These are phyloP conservation scores for Prunus dulcis DNA, from an alignment of 306 rosid genomes.

Conservation along the genomic window DNA sequence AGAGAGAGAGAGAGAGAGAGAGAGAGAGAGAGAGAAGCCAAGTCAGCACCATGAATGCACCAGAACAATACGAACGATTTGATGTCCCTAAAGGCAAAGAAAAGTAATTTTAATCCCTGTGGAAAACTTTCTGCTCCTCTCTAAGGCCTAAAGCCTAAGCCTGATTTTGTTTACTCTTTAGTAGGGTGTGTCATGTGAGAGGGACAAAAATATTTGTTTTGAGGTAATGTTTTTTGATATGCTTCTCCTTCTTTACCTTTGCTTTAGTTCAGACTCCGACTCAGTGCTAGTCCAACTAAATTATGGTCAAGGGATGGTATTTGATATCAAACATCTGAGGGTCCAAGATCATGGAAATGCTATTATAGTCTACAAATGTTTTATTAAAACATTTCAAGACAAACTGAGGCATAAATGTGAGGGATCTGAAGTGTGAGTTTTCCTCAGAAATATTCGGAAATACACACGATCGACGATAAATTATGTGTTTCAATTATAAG, in stretches of 20 bases:
- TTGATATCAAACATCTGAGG: neutral
- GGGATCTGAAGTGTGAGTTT: neutral
- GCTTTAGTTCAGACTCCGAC: neutral
- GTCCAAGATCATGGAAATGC: neutral
- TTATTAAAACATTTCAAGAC: neutral
- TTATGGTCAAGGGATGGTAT: neutral
- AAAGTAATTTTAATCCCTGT: conserved; percentile 36
- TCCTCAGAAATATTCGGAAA: neutral
- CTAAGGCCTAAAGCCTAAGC: neutral
- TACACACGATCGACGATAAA: neutral
- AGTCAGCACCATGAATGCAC: conserved; percentile 66
- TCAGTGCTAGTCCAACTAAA: neutral
- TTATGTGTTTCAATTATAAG: neutral
- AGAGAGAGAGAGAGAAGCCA: neutral
- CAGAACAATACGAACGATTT: conserved; percentile 90
- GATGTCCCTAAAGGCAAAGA: conserved; percentile 93
- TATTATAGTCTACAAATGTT: neutral
- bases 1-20: no score
- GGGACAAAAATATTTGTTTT: conserved; percentile 82
- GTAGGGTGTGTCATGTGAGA: conserved; percentile 82
- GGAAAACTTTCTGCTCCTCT: neutral
- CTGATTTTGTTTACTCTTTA: neutral
- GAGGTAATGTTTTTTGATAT: conserved; percentile 43
- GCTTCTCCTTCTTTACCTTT: neutral
- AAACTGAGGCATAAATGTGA: neutral